Conservation (phyloP, 176 grass and related monocot genomes). For the Avena eriantha region DNA sequence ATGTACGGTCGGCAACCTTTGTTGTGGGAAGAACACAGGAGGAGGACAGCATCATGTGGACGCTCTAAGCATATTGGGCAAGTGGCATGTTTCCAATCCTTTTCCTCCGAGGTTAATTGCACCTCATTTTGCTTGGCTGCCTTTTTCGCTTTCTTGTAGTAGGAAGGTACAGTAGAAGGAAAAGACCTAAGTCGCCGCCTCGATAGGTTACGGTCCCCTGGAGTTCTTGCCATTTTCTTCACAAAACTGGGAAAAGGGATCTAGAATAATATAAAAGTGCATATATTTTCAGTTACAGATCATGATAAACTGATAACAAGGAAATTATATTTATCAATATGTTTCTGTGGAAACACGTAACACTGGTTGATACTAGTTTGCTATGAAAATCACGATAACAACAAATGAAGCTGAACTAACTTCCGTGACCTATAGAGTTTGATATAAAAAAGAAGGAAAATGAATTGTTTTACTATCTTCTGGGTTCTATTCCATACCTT, state of each 20-base stretch:
- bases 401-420: slow-evolving; percentile 6
- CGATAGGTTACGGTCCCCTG: slow-evolving; percentile 29
- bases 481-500: slow-evolving; percentile 6
- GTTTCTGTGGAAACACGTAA: neutral
- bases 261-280: slow-evolving; percentile 26
- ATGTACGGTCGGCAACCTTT: slow-evolving; percentile 92
- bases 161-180: slow-evolving; percentile 33
- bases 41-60: slow-evolving; percentile 87
- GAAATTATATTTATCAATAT: neutral
- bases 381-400: slow-evolving; percentile 33
- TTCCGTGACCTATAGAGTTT: neutral
- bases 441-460: neutral
- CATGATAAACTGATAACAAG: neutral
- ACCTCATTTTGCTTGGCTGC: slow-evolving; percentile 43
- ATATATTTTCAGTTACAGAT: slow-evolving; percentile 34
- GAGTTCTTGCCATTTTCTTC: slow-evolving; percentile 64
- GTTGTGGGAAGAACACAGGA: slow-evolving; percentile 83
- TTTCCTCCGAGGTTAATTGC: slow-evolving; percentile 53
- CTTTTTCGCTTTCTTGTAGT: slow-evolving; percentile 43
- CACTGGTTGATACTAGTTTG: slow-evolving; percentile 4
- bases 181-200: slow-evolving; percentile 28
- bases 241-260: slow-evolving; percentile 42
- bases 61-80: slow-evolving; percentile 91
- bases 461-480: slow-evolving; percentile 21
- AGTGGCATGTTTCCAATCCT: slow-evolving; percentile 69